phyloP scores from a whole-genome alignment of 495 filamentous ascomycete genomes.

The Talaromyces trachyspermus region DNA sequence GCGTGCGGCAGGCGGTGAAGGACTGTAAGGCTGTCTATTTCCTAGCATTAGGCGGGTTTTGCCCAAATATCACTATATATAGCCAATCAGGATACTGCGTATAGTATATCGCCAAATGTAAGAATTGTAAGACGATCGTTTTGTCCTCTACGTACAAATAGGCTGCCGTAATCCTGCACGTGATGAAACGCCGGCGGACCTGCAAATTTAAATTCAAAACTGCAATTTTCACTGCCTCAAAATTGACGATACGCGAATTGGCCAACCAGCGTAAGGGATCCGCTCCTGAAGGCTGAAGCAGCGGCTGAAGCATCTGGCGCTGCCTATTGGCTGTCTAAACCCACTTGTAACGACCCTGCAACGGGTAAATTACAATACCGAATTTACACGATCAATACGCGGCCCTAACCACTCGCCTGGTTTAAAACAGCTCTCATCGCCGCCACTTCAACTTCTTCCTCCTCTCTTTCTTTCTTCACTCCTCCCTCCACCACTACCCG shows the following conservation, averaged over 20 bases:
- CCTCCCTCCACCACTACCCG: neutral
- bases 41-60: neutral
- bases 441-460: neutral
- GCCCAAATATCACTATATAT: neutral
- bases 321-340: slow-evolving; percentile 1
- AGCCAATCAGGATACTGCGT: neutral
- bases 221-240: too few relatives aligned
- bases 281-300: neutral
- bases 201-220: too few relatives aligned
- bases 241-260: too few relatives aligned
- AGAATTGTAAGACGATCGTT: too few relatives aligned
- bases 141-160: too few relatives aligned
- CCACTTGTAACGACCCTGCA: neutral
- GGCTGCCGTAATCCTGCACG: too few relatives aligned
- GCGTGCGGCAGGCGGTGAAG: too few relatives aligned
- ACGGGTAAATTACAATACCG: neutral
- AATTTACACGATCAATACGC: neutral
- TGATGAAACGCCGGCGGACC: too few relatives aligned
- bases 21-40: neutral
- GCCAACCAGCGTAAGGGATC: neutral
- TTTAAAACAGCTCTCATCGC: neutral
- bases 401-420: neutral
- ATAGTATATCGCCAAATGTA: too few relatives aligned
- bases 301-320: neutral
- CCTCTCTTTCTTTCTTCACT: neutral